These are phyloP conservation scores for Boeremia lycopersici DNA, from an alignment of 2,329 filamentous ascomycete species.

Conservation along the genomic window DNA sequence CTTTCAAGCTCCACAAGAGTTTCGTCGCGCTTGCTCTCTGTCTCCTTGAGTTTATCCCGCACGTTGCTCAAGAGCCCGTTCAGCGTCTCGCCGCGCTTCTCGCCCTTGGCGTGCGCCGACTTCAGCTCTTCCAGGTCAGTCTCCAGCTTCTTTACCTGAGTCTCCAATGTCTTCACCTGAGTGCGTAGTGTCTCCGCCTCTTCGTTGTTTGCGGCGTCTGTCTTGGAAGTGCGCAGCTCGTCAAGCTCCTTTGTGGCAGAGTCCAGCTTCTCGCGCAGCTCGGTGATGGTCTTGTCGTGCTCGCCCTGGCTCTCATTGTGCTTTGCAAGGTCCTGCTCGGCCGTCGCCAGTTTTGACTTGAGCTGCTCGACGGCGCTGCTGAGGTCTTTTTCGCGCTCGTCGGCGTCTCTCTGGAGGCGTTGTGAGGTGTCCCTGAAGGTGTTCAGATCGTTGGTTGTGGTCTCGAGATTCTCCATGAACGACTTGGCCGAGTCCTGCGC, in stretches of 20 bases:
- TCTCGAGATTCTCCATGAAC: conserved; percentile 65
- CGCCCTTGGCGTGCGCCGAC: conserved; percentile 46
- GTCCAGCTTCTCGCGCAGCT: conserved; percentile 40
- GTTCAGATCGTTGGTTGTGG: conserved; percentile 68
- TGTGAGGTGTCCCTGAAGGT: conserved; percentile 60
- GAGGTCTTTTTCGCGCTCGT: conserved; percentile 39
- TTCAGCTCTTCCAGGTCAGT: conserved; percentile 38
- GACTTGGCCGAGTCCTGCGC: conserved; percentile 68
- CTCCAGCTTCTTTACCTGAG: conserved; percentile 41
- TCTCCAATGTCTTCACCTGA: conserved; percentile 40
- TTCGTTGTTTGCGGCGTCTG: conserved; percentile 39
- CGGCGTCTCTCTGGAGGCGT: conserved; percentile 42
- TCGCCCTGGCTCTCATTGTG: conserved; percentile 51
- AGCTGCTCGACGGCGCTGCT: conserved; percentile 34
- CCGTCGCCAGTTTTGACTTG: conserved; percentile 41
- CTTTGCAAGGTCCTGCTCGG: conserved; percentile 54
- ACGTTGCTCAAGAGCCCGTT: conserved; percentile 62
- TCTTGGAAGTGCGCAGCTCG: conserved; percentile 48
- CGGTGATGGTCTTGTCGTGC: conserved; percentile 49
- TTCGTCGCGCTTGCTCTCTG: conserved; percentile 56
- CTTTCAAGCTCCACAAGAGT: conserved; percentile 52
- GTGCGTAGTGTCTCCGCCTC: conserved; percentile 33
- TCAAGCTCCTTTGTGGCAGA: conserved; percentile 56
- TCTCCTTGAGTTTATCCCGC: conserved; percentile 59
- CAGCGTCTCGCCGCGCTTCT: conserved; percentile 61